Evolutionary conservation across 2,329 filamentous ascomycete species (phyloP).

Genomic region (Ophiognomonia clavigignenti-juglandacearum): DNA sequence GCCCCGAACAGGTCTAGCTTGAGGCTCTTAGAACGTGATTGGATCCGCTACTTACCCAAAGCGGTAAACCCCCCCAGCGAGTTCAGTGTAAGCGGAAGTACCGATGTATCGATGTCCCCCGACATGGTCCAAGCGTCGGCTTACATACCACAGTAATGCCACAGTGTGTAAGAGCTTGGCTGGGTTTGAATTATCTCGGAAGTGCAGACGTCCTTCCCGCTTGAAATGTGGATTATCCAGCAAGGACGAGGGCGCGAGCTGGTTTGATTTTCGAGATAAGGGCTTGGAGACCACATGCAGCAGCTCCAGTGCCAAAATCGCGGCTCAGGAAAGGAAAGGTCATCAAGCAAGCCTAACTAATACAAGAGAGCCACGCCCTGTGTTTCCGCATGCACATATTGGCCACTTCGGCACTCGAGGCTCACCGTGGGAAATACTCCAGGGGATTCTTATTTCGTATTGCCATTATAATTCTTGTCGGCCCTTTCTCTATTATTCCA

Average conservation of each 20-base stretch:
- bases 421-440: no score
- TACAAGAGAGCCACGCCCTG: background rate
- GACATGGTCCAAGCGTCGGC: background rate
- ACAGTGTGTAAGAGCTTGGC: no score
- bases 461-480: no score
- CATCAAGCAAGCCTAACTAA: background rate
- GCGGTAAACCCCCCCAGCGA: no score
- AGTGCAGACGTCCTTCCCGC: no score
- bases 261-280: no score
- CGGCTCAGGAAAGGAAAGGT: slow-evolving; percentile 11
- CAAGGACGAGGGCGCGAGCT: no score
- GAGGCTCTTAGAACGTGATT: slow-evolving; percentile 14
- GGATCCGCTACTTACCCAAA: background rate
- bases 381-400: slow-evolving; percentile 15
- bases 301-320: no score
- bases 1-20: background rate
- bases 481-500: slow-evolving; percentile 6
- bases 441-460: no score
- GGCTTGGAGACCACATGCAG: slow-evolving; percentile 5
- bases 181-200: no score
- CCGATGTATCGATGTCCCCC: slow-evolving; percentile 1
- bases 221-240: no score
- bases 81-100: background rate
- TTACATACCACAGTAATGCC: background rate
- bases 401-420: no score